A percentile compares a stretch with the other conserved stretches of the same genome.
These are phyloP conservation scores for Theileria annulata DNA, from an alignment of 169 alveolate species.

Conservation along the genomic window DNA sequence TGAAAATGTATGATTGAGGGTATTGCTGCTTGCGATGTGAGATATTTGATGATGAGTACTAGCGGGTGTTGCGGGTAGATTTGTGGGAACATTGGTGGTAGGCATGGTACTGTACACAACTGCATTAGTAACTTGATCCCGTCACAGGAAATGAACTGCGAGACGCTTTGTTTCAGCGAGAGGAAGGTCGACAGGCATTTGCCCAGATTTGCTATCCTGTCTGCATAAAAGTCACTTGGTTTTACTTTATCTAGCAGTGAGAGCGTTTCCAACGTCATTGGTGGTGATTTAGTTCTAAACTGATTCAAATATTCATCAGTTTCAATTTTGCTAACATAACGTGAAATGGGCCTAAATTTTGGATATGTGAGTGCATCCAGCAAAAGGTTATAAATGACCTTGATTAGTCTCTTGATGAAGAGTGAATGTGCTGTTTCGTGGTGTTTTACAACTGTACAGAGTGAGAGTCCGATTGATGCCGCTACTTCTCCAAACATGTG, in stretches of 20 bases:
- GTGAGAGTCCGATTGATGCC: conserved; percentile 69
- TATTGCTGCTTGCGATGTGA: conserved; percentile 35
- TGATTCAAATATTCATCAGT: conserved; percentile 27
- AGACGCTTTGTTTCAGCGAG: conserved; percentile 27
- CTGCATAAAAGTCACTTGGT: conserved; percentile 55
- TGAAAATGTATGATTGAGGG: conserved; percentile 54
- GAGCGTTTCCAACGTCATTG: conserved; percentile 45
- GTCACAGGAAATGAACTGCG: conserved; percentile 44
- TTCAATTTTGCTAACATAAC: background rate
- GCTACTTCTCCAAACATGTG: conserved; percentile 81
- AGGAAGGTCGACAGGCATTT: conserved; percentile 59
- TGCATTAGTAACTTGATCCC: conserved; percentile 53
- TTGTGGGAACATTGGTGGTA: conserved; percentile 58
- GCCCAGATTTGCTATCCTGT: conserved; percentile 62
- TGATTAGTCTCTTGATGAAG: conserved; percentile 27
- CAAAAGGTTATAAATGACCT: conserved; percentile 34
- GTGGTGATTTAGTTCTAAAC: conserved; percentile 23
- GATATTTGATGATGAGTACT: conserved; percentile 34
- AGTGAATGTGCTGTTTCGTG: conserved; percentile 31
- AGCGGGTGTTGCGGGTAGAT: conserved; percentile 64
- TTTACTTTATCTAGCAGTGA: conserved; percentile 25
- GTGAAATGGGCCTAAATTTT: conserved; percentile 27
- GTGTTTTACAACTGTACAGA: conserved; percentile 40
- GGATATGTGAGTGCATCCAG: conserved; percentile 52
- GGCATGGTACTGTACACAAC: conserved; percentile 60